These are phyloP conservation scores for Hemerocallis citrina DNA, from an alignment of 106 monocot species.

Conservation along the genomic window DNA sequence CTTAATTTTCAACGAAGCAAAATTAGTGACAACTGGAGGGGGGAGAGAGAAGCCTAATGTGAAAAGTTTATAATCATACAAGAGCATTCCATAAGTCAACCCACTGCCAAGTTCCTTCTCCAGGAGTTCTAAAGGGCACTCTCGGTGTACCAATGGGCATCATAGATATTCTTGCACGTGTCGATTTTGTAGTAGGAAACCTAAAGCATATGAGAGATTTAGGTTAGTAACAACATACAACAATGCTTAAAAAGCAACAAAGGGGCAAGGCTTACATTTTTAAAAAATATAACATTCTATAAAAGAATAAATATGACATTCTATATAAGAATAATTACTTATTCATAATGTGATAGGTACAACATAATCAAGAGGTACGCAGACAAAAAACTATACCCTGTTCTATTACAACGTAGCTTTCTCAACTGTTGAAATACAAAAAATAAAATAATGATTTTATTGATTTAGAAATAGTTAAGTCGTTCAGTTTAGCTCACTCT, in stretches of 20 bases:
- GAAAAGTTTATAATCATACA: slow-evolving; percentile 35
- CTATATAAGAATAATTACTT: neutral
- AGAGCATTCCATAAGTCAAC: slow-evolving; percentile 95
- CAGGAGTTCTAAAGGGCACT: slow-evolving; percentile 76
- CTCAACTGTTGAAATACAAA: too few species aligned
- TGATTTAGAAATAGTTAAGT: too few species aligned
- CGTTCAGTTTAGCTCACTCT: too few species aligned
- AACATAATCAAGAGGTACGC: neutral
- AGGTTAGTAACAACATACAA: neutral
- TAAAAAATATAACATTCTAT: neutral
- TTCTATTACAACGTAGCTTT: neutral
- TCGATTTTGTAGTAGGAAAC: slow-evolving; percentile 23
- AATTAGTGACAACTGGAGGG: neutral
- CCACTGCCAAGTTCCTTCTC: slow-evolving; percentile 89
- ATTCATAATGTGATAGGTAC: neutral
- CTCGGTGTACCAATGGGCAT: slow-evolving; percentile 89
- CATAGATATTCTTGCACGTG: slow-evolving; percentile 40
- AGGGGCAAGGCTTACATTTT: neutral
- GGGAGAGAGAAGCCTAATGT: neutral
- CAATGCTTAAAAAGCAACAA: neutral
- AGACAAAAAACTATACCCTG: neutral
- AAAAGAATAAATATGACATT: neutral
- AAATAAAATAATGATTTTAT: too few species aligned
- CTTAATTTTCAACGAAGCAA: neutral
- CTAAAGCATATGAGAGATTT: slow-evolving; percentile 15